phyloP scores from a whole-genome alignment of 2,329 filamentous ascomycete genomes.

The Claviceps capensis region DNA sequence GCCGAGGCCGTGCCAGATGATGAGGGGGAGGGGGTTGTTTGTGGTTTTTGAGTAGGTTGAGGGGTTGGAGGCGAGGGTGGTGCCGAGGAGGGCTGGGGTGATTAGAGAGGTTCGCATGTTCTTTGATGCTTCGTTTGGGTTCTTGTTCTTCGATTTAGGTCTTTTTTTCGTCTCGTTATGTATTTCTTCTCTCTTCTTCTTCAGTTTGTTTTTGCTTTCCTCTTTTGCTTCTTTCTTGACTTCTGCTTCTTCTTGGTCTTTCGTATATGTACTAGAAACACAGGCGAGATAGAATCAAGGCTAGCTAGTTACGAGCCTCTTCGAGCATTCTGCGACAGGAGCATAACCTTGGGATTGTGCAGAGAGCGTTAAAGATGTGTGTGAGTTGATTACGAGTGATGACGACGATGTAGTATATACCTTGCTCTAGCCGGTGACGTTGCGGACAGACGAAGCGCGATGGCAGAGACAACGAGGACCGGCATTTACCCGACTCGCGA shows the following conservation, averaged over 20 bases:
- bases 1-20: conserved; percentile 83
- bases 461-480: neutral
- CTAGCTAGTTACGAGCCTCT: neutral
- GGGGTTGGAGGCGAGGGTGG: conserved; percentile 19
- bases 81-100: conserved; percentile 6
- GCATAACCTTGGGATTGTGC: neutral
- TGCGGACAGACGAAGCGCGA: too few species aligned
- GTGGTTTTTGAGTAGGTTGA: conserved; percentile 21
- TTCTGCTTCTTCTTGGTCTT: too few species aligned
- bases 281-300: too few species aligned
- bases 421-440: too few species aligned
- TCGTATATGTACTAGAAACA: too few species aligned
- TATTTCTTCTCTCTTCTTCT: neutral
- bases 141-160: neutral
- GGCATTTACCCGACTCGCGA: neutral
- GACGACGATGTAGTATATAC: neutral
- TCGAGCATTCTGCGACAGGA: neutral
- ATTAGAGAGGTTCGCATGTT: conserved; percentile 11
- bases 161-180: too few species aligned
- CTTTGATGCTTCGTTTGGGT: neutral
- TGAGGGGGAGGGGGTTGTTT: conserved; percentile 66
- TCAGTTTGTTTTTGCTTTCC: neutral
- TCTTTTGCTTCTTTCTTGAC: too few species aligned
- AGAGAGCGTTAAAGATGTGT: neutral
- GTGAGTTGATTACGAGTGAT: neutral